These are phyloP conservation scores for Punica granatum DNA, from an alignment of 345 rosid genomes.

Conservation along the genomic window DNA sequence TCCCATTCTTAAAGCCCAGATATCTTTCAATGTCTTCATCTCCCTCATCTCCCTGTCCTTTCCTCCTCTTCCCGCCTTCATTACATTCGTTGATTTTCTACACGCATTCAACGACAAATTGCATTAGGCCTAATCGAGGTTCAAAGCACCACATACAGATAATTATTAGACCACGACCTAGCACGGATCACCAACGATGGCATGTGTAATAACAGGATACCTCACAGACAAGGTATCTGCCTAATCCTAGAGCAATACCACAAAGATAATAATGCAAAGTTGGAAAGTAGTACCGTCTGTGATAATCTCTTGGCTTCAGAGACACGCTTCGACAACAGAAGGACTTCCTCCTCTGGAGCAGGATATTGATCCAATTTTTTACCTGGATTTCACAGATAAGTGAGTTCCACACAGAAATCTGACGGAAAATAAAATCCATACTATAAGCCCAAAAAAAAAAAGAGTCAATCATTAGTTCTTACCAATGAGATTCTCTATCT, in stretches of 20 bases:
- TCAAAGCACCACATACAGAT: background rate
- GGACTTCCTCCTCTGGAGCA: conserved; percentile 70
- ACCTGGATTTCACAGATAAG: conserved; percentile 33
- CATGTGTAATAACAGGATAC: background rate
- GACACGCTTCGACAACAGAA: conserved; percentile 56
- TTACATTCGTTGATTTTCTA: conserved; percentile 59
- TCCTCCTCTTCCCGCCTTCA: conserved; percentile 32
- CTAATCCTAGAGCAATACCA: too few species aligned
- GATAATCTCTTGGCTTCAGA: conserved; percentile 64
- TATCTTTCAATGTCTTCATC: conserved; percentile 55
- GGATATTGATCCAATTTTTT: conserved; percentile 65
- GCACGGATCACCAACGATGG: background rate
- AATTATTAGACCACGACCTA: background rate
- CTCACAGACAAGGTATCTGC: background rate
- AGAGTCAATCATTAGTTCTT: conserved; percentile 7
- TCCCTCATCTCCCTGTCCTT: conserved; percentile 32
- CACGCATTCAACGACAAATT: conserved; percentile 8
- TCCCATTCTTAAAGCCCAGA: conserved; percentile 36
- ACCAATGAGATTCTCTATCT: conserved; percentile 89
- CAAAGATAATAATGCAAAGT: background rate
- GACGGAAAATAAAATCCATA: background rate
- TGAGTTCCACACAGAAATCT: background rate
- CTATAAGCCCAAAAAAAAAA: background rate
- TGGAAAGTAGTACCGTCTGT: conserved; percentile 27
- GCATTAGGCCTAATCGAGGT: background rate